These are phyloP conservation scores for Fusarium praegraminearum DNA, from an alignment of 2,329 filamentous ascomycete species.

Conservation along the genomic window DNA sequence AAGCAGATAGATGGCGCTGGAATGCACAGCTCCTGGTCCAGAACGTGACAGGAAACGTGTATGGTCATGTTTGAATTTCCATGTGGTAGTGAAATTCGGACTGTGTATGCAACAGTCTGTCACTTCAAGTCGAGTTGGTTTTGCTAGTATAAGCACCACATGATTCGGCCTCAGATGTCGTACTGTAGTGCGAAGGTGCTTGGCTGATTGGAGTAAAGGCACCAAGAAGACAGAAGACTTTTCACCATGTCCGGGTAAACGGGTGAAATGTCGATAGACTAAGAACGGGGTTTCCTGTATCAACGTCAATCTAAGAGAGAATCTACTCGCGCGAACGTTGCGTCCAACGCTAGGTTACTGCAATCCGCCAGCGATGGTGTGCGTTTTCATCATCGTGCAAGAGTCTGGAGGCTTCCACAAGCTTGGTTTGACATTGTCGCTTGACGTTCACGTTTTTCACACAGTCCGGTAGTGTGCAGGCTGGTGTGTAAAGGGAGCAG, in stretches of 20 bases:
- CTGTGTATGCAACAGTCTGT: background rate
- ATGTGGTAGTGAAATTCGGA: background rate
- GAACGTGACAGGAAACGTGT: background rate
- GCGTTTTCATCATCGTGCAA: background rate
- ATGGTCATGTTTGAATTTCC: background rate
- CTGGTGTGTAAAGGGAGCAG: background rate
- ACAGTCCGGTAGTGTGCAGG: background rate
- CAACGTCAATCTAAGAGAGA: slow-evolving; percentile 5
- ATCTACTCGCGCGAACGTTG: background rate
- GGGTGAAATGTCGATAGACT: background rate
- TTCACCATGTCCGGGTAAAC: slow-evolving; percentile 13
- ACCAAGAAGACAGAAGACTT: background rate
- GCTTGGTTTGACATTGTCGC: slow-evolving; percentile 9
- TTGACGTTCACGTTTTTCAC: slow-evolving; percentile 8
- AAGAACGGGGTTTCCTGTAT: background rate
- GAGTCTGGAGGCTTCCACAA: background rate
- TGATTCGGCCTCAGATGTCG: background rate
- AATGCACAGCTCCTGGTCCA: background rate
- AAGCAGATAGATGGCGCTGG: slow-evolving; percentile 7
- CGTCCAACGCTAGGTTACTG: slow-evolving; percentile 12
- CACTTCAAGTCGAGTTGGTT: background rate
- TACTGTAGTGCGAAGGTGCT: background rate
- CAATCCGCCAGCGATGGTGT: slow-evolving; percentile 3
- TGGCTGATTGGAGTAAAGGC: background rate
- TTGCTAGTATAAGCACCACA: background rate